Conservation (phyloP, 208 protist genomes). For the Jaenimonas drosophilae region DNA sequence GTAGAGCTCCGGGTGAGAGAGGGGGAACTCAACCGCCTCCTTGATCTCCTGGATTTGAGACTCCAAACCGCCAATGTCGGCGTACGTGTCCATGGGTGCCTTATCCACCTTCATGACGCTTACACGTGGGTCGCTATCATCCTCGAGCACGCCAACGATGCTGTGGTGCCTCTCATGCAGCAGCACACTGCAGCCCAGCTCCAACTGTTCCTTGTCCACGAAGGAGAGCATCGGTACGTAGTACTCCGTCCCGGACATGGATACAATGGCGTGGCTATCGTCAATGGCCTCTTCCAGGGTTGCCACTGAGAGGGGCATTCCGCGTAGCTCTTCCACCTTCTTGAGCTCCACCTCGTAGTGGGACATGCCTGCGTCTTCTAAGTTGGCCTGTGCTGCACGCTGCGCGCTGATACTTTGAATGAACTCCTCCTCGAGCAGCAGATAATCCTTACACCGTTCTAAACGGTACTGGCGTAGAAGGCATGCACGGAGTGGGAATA, state of each 20-base stretch:
- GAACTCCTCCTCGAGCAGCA: conserved; percentile 99
- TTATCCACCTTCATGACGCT: conserved; percentile 99
- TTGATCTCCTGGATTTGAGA: conserved; percentile 99
- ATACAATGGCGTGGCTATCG: conserved; percentile 99
- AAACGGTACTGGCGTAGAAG: conserved; percentile 96
- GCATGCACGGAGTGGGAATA: conserved; percentile 96
- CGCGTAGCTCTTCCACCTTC: conserved; percentile 97
- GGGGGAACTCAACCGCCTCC: conserved; percentile 98
- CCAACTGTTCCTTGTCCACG: conserved; percentile 99
- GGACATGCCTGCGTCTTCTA: conserved; percentile 70
- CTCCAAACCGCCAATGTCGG: conserved; percentile 99
- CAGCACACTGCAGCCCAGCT: conserved; percentile 96
- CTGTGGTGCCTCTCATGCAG: conserved; percentile 95
- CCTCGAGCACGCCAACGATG: conserved; percentile 97
- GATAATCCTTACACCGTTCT: conserved; percentile 98
- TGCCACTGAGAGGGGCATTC: conserved; percentile 96
- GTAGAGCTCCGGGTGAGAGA: conserved; percentile 99
- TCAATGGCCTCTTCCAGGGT: conserved; percentile 99
- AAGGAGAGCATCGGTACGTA: conserved; percentile 99
- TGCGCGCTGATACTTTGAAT: conserved; percentile 84
- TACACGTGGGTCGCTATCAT: conserved; percentile 99
- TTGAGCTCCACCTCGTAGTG: conserved; percentile 91
- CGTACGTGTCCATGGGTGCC: conserved; percentile 98
- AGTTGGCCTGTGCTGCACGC: conserved; percentile 68
- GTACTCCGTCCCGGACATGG: conserved; percentile 94